These are phyloP conservation scores for Pogostemon cablin DNA, from an alignment of 257 asterid species.

Conservation along the genomic window DNA sequence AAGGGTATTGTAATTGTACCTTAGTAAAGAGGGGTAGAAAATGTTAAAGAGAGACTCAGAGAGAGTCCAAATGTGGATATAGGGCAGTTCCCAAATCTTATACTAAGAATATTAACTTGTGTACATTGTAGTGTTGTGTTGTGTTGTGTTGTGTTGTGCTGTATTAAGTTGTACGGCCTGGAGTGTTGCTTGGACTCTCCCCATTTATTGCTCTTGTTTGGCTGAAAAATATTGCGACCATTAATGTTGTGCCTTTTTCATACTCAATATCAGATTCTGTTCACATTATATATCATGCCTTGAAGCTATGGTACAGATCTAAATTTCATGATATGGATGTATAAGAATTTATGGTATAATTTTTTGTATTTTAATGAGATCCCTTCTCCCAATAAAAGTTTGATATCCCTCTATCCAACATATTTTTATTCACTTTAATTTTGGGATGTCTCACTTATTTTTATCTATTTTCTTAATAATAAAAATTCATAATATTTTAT, in stretches of 20 bases:
- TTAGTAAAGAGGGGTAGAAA: conserved; percentile 35
- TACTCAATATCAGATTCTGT: neutral
- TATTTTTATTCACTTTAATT: no score
- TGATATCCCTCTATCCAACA: no score
- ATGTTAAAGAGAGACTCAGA: conserved; percentile 34
- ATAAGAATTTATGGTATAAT: no score
- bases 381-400: no score
- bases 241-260: conserved; percentile 35
- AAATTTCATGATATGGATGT: no score
- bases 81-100: conserved; percentile 43
- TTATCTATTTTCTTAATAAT: no score
- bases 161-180: conserved; percentile 26
- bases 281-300: neutral
- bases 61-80: conserved; percentile 44
- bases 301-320: no score
- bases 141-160: conserved; percentile 18
- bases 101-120: conserved; percentile 27
- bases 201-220: conserved; percentile 37
- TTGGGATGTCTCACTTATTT: no score
- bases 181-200: conserved; percentile 22
- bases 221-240: conserved; percentile 10
- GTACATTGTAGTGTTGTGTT: conserved; percentile 18
- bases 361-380: no score
- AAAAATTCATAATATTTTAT: no score
- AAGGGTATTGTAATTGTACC: conserved; percentile 35